These are phyloP conservation scores for Diaporthe sp. DNA, from an alignment of 2,329 filamentous ascomycete species.

Conservation along the genomic window DNA sequence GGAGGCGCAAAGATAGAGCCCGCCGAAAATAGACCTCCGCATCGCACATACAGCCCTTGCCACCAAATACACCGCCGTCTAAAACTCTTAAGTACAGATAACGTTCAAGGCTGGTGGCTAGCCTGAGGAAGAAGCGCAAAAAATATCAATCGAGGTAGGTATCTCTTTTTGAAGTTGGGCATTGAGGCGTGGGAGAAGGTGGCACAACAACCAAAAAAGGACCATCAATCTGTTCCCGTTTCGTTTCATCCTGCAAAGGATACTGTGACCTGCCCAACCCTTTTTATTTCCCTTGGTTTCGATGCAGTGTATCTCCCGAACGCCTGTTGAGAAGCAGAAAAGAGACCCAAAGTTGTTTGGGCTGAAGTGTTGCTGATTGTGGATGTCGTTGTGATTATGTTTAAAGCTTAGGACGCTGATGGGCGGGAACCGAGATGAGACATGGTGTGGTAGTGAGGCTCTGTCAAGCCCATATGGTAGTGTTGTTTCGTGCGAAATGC, in stretches of 20 bases:
- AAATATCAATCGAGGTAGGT: slow-evolving; percentile 26
- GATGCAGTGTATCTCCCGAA: slow-evolving; percentile 33
- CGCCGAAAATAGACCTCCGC: not conserved
- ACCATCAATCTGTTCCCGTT: slow-evolving; percentile 11
- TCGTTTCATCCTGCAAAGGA: slow-evolving; percentile 13
- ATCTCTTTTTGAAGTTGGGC: slow-evolving; percentile 33
- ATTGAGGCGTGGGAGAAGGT: not conserved
- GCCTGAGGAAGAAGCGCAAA: not conserved
- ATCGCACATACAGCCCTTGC: not conserved
- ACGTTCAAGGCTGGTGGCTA: not conserved
- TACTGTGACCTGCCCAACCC: not conserved
- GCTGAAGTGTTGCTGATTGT: not conserved
- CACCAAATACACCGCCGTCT: slow-evolving; percentile 25
- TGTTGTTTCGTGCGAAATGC: not conserved
- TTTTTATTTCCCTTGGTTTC: slow-evolving; percentile 25
- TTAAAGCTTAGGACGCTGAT: not conserved
- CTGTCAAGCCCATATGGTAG: not conserved
- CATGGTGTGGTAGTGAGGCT: not conserved
- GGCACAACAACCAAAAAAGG: not conserved
- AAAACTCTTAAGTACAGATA: slow-evolving; percentile 29
- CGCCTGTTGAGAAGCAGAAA: slow-evolving; percentile 21
- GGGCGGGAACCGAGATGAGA: not conserved
- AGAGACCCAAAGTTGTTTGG: slow-evolving; percentile 1
- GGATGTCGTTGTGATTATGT: slow-evolving; percentile 1
- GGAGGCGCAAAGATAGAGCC: not conserved